Percentiles rank a stretch among this genome's conserved stretches.
These are phyloP conservation scores for Ogataea sp. DNA, from an alignment of 805 yeast genomes.

Conservation along the genomic window DNA sequence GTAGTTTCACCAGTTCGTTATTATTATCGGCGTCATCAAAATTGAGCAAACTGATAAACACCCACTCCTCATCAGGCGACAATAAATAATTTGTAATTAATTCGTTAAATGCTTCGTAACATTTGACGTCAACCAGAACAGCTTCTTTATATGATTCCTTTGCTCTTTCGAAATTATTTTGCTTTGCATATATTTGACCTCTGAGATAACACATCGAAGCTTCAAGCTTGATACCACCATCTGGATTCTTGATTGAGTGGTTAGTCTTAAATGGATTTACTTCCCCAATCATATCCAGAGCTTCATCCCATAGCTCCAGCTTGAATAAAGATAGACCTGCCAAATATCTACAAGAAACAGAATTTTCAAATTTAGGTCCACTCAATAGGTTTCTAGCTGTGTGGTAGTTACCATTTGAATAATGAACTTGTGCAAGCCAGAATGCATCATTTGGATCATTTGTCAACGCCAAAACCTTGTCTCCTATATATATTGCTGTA, in stretches of 20 bases:
- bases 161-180: constrained; percentile 78
- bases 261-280: constrained; percentile 55
- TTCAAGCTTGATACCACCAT: constrained; percentile 82
- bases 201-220: constrained; percentile 81
- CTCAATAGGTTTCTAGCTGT: constrained; percentile 69
- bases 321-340: constrained; percentile 69
- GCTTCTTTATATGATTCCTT: constrained; percentile 86
- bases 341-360: constrained; percentile 73
- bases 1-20: constrained; percentile 65
- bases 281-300: constrained; percentile 79
- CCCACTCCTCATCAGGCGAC: constrained; percentile 86
- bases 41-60: constrained; percentile 51
- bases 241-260: constrained; percentile 35
- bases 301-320: constrained; percentile 78
- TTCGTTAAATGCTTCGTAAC: constrained; percentile 87
- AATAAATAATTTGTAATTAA: constrained; percentile 63
- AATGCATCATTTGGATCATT: constrained; percentile 89
- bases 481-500: constrained; percentile 89
- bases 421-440: constrained; percentile 91
- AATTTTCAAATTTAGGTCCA: constrained; percentile 44
- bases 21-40: constrained; percentile 73
- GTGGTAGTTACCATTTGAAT: constrained; percentile 63
- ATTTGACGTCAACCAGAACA: constrained; percentile 76
- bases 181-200: constrained; percentile 76
- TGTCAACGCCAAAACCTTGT: constrained; percentile 78